A percentile compares a stretch with the other conserved stretches of the same genome.
phyloP scores from a whole-genome alignment of 2,329 filamentous ascomycete species.

The Scorias spongiosa region DNA sequence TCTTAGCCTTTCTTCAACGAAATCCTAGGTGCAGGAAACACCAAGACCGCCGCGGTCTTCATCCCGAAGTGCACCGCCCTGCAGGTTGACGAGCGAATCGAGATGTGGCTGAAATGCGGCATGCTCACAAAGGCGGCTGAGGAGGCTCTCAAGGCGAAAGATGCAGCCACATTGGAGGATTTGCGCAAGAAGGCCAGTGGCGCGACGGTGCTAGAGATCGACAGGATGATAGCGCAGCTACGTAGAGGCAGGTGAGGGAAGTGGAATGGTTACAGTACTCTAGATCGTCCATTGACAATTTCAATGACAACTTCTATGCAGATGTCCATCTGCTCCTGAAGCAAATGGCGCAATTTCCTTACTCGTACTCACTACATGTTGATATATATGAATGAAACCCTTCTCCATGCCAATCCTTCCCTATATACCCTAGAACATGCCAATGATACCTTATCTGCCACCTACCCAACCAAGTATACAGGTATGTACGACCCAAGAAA shows the following conservation, averaged over 20 bases:
- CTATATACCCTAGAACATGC: too few species aligned
- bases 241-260: constrained; percentile 13
- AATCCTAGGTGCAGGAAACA: constrained; percentile 74
- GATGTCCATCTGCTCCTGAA: too few species aligned
- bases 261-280: too few species aligned
- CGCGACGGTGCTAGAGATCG: constrained; percentile 61
- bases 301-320: too few species aligned
- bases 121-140: constrained; percentile 79
- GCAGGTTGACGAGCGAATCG: constrained; percentile 52
- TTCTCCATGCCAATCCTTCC: too few species aligned
- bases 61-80: constrained; percentile 73
- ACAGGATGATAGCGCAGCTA: constrained; percentile 51
- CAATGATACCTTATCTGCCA: too few species aligned
- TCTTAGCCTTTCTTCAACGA: constrained; percentile 78
- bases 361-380: too few species aligned
- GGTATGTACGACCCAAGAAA: too few species aligned
- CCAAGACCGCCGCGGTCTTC: constrained; percentile 67
- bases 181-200: constrained; percentile 60
- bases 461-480: too few species aligned
- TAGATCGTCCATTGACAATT: too few species aligned
- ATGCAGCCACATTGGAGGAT: constrained; percentile 58
- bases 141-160: constrained; percentile 71
- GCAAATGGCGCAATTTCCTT: too few species aligned
- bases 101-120: constrained; percentile 95
- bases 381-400: too few species aligned